Percentiles rank a stretch among this genome's conserved stretches.
Conservation (phyloP, 768 basidiomycete species). For the Paxillus involutus region DNA sequence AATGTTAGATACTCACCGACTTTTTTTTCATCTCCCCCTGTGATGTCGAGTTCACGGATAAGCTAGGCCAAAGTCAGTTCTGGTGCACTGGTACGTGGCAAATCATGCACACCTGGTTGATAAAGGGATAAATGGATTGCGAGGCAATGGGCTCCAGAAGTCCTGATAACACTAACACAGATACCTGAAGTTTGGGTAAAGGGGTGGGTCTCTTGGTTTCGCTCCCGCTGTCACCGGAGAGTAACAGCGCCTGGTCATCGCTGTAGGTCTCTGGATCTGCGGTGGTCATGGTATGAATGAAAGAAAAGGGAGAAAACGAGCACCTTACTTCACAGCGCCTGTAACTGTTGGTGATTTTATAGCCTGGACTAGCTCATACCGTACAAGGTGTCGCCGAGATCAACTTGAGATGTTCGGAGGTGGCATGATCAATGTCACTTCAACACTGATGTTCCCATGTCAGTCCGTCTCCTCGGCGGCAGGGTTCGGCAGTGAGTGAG, state of each 20-base stretch:
- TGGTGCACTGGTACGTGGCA: not conserved
- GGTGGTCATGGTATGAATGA: constrained; percentile 29
- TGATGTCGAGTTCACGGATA: constrained; percentile 40
- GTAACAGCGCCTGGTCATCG: constrained; percentile 23
- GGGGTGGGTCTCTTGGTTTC: constrained; percentile 34
- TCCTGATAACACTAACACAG: constrained; percentile 41
- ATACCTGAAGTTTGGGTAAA: constrained; percentile 45
- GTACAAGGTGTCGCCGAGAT: too few species aligned
- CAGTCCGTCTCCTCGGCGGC: too few species aligned
- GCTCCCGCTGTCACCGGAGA: constrained; percentile 9
- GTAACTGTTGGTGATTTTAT: too few species aligned
- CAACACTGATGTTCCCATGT: too few species aligned
- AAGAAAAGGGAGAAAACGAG: not conserved
- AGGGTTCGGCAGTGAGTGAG: too few species aligned
- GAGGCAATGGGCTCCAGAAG: constrained; percentile 48
- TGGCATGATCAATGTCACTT: too few species aligned
- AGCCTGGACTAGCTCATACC: too few species aligned
- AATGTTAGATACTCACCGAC: too few species aligned
- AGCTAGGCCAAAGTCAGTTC: constrained; percentile 30
- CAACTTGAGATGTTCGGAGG: too few species aligned
- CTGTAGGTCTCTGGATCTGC: constrained; percentile 4
- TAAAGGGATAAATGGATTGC: constrained; percentile 49
- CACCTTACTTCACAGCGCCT: not conserved
- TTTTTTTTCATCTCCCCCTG: constrained; percentile 1
- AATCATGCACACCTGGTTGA: constrained; percentile 39